A percentile compares a stretch with the other conserved stretches of the same genome.
These are phyloP conservation scores for Clonostachys solani DNA, from an alignment of 2,329 filamentous ascomycete species.

Conservation along the genomic window DNA sequence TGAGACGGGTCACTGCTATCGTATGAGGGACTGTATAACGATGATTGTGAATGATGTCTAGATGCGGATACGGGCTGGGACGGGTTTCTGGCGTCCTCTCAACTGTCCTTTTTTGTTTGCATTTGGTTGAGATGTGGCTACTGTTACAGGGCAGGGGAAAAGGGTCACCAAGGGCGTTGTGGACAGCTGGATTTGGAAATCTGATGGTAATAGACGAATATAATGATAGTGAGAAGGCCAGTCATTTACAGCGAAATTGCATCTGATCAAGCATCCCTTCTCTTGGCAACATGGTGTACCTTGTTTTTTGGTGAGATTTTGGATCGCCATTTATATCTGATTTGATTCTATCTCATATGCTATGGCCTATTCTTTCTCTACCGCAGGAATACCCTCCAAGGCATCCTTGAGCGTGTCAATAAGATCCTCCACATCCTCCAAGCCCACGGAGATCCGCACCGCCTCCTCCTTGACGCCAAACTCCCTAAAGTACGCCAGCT, in stretches of 20 bases:
- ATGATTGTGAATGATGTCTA: too few species aligned
- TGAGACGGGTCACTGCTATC: slow-evolving; percentile 67
- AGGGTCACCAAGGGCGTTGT: too few species aligned
- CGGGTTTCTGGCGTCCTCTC: too few species aligned
- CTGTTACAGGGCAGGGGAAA: too few species aligned
- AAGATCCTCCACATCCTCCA: slow-evolving; percentile 37
- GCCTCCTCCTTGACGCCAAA: slow-evolving; percentile 33
- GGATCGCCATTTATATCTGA: neutral
- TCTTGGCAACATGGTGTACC: too few species aligned
- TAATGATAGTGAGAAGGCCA: neutral
- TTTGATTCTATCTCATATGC: neutral
- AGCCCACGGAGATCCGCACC: slow-evolving; percentile 40
- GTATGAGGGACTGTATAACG: slow-evolving; percentile 12
- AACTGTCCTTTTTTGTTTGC: too few species aligned
- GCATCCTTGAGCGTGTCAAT: slow-evolving; percentile 29
- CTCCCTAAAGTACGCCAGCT: slow-evolving; percentile 25
- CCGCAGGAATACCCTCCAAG: slow-evolving; percentile 14
- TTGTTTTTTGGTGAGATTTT: too few species aligned
- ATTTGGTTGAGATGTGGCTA: too few species aligned
- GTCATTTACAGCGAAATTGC: too few species aligned
- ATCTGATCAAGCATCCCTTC: too few species aligned
- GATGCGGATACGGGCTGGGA: too few species aligned
- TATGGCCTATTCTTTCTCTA: slow-evolving; percentile 1
- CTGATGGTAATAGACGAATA: neutral
- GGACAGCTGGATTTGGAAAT: neutral